phyloP scores from a whole-genome alignment of 495 filamentous ascomycete species.

The Hypoxylon fragiforme region DNA sequence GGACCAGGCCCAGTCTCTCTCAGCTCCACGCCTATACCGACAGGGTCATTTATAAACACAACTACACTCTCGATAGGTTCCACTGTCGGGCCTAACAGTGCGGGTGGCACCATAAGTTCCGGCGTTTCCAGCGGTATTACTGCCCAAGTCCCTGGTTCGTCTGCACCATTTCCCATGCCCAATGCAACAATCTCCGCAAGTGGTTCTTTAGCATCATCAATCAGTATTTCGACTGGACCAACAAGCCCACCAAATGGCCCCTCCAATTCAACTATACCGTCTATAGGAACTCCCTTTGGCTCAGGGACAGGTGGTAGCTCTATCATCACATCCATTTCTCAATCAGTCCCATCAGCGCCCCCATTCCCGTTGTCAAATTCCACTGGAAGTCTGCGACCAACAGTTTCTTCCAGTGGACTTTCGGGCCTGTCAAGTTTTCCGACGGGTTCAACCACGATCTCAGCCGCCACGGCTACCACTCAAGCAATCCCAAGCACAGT shows the following conservation, averaged over 20 bases:
- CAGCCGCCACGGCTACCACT: conserved; percentile 8
- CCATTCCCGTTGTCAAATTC: conserved; percentile 30
- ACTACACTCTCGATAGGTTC: conserved; percentile 1
- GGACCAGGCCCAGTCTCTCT: conserved; percentile 16
- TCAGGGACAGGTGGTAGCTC: conserved; percentile 7
- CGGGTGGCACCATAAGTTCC: conserved; percentile 4
- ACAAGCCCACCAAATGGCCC: conserved; percentile 7
- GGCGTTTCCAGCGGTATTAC: conserved; percentile 5
- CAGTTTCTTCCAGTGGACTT: background rate
- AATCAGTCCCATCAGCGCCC: background rate
- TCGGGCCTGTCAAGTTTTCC: conserved; percentile 1
- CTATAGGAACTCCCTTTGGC: conserved; percentile 1
- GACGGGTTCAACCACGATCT: background rate
- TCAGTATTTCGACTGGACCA: conserved; percentile 2
- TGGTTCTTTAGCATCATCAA: background rate
- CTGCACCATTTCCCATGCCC: conserved; percentile 28
- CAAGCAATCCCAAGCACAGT: conserved; percentile 8
- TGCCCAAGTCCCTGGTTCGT: conserved; percentile 2
- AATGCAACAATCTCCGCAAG: conserved; percentile 22
- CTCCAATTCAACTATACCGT: conserved; percentile 1
- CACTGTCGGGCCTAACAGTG: background rate
- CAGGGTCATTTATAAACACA: conserved; percentile 6
- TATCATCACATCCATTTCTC: conserved; percentile 1
- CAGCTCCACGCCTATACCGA: conserved; percentile 1
- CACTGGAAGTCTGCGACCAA: conserved; percentile 4